Evolutionary conservation across 2,329 filamentous ascomycete species (phyloP), one percentile per base, ranked within the genome.

Genomic region (Trichophyton verrucosum): DNA sequence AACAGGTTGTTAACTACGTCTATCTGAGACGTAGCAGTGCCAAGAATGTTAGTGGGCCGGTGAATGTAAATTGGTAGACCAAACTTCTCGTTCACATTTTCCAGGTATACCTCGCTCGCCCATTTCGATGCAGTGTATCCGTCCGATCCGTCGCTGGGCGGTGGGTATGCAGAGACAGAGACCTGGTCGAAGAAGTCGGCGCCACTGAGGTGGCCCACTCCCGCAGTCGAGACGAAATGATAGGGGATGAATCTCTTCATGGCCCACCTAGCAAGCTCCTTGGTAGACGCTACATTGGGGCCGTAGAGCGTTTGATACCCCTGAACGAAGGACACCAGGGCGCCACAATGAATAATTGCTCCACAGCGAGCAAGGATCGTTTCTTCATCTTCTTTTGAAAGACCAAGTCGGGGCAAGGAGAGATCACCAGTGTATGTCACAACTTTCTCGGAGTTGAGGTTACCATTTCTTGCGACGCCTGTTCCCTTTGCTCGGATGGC

Each of bases 271-370:
- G 63, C 63, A 0, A 75, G 59, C 17, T 64, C 62, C 24, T 63
- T 64, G 2, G 68, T 72, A 0, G 70, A 65, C 0, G 51, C 17
- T 1, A 72, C 55, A 60, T 74, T 75, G 1, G 64, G 22, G 0
- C 49, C 3, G 1, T 65, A 65, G 0, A 75, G 64, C 2, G 60
- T 59, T 1, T 61, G 53, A 61, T 74, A 75, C 6, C 58, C 65
- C 24, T 73, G 67, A 56, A 67, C 55, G 56, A 66, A 68, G 0
- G 67, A 69, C 15, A 66, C 63, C n/a, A 75, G 72, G n/a, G 78
- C 77, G 6, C 76, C 81, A 58, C 71, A 74, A 67, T 82, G 85
- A 27, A 87, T 78, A 57, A 86, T 78, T 3, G 78, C 66, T 64
- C 79, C 73, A 1, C 69, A 72, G 2, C 65, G 53, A 2, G 55